Conservation (phyloP, 116 monocot species). For the Cymodocea nodosa region DNA sequence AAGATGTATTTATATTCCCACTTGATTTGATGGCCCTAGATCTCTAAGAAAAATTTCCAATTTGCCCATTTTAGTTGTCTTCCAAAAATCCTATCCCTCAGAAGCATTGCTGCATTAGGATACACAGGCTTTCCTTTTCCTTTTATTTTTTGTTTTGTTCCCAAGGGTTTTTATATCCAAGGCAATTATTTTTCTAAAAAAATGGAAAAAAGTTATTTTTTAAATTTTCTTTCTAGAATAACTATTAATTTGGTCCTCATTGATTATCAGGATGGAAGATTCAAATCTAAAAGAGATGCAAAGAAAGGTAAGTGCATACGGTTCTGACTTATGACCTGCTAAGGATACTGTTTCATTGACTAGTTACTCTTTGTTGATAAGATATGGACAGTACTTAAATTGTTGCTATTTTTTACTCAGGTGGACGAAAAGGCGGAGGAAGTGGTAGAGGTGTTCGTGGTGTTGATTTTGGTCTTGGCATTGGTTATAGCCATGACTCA, state of each 20-base stretch:
- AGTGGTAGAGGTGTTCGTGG: conserved; percentile 88
- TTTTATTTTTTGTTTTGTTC: too few relatives aligned
- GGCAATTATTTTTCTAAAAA: too few relatives aligned
- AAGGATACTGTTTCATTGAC: background rate
- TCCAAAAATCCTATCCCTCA: too few relatives aligned
- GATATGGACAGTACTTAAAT: background rate
- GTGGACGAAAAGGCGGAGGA: conserved; percentile 65
- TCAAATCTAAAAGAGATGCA: conserved; percentile 74
- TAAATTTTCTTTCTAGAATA: background rate
- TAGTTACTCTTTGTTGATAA: background rate
- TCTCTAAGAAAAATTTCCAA: too few relatives aligned
- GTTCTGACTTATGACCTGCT: background rate
- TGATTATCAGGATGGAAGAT: conserved; percentile 69
- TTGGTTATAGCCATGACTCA: conserved; percentile 74
- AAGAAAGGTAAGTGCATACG: conserved; percentile 50
- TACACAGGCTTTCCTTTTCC: too few relatives aligned
- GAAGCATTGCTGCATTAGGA: too few relatives aligned
- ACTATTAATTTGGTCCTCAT: background rate
- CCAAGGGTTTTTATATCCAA: too few relatives aligned
- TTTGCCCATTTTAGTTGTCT: too few relatives aligned
- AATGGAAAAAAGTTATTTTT: background rate
- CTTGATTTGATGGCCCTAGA: too few relatives aligned
- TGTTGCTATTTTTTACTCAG: conserved; percentile 15
- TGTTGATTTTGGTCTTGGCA: conserved; percentile 95
- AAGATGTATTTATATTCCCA: background rate